Conservation (phyloP, 805 yeast genomes). For the Candida hispaniensis region DNA sequence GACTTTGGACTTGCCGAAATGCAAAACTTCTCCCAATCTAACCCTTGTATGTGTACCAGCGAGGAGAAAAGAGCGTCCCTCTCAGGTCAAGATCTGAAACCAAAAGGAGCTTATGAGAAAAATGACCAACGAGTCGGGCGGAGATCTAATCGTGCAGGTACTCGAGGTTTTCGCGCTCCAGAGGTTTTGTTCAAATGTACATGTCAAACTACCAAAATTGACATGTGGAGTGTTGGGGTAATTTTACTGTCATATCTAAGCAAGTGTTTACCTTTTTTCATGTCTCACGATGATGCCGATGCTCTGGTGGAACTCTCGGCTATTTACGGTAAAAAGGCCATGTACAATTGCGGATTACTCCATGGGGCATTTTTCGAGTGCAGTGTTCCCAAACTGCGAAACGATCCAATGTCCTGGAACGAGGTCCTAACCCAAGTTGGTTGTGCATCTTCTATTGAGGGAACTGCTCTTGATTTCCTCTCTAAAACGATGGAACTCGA, state of each 20-base stretch:
- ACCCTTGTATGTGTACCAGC: slow-evolving; percentile 19
- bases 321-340: slow-evolving; percentile 62
- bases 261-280: slow-evolving; percentile 84
- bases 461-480: slow-evolving; percentile 8
- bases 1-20: slow-evolving; percentile 89
- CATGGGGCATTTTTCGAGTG: slow-evolving; percentile 86
- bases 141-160: slow-evolving; percentile 94
- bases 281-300: slow-evolving; percentile 87
- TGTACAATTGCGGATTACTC: slow-evolving; percentile 65
- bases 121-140: slow-evolving; percentile 81
- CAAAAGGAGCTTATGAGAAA: slow-evolving; percentile 63
- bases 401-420: slow-evolving; percentile 33
- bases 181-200: slow-evolving; percentile 83
- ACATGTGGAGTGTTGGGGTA: slow-evolving; percentile 89
- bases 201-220: slow-evolving; percentile 70
- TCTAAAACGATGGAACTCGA: slow-evolving; percentile 9
- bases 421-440: slow-evolving; percentile 20
- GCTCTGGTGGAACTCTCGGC: slow-evolving; percentile 77
- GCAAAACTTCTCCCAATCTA: slow-evolving; percentile 24
- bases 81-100: slow-evolving; percentile 18
- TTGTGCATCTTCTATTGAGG: slow-evolving; percentile 9
- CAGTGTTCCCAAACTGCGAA: slow-evolving; percentile 41
- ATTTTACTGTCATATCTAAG: slow-evolving; percentile 67
- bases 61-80: slow-evolving; percentile 14
- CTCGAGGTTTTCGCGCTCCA: slow-evolving; percentile 91